A percentile compares a stretch with the other conserved stretches of the same genome.
phyloP scores from a whole-genome alignment of 1,139 yeast species.

The Pichia sp. region DNA sequence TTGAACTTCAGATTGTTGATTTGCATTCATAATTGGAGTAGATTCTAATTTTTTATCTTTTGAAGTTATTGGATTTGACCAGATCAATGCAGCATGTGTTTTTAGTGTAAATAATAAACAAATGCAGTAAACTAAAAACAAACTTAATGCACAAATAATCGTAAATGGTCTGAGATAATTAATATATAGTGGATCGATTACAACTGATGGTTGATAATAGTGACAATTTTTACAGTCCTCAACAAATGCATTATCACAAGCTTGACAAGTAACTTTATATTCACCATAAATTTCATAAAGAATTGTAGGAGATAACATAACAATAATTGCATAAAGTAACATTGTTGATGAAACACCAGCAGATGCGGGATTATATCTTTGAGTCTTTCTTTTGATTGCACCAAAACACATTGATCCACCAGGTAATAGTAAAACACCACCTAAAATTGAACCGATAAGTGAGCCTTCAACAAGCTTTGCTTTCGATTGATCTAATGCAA shows the following conservation, averaged over 20 bases:
- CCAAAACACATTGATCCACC: slow-evolving; percentile 98
- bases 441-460: slow-evolving; percentile 90
- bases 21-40: neutral
- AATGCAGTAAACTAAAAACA: slow-evolving; percentile 81
- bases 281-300: slow-evolving; percentile 89
- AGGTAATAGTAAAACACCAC: slow-evolving; percentile 86
- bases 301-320: slow-evolving; percentile 90
- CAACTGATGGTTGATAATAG: slow-evolving; percentile 69
- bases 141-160: slow-evolving; percentile 67
- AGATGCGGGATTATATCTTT: slow-evolving; percentile 88
- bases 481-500: slow-evolving; percentile 79
- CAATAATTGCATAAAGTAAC: slow-evolving; percentile 84
- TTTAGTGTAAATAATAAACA: slow-evolving; percentile 90
- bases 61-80: slow-evolving; percentile 59
- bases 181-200: slow-evolving; percentile 55
- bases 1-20: slow-evolving; percentile 16
- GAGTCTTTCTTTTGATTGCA: slow-evolving; percentile 85
- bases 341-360: slow-evolving; percentile 97
- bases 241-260: slow-evolving; percentile 14
- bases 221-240: slow-evolving; percentile 63
- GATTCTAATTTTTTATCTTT: slow-evolving; percentile 26
- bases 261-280: slow-evolving; percentile 67
- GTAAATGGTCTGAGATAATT: slow-evolving; percentile 75
- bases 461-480: slow-evolving; percentile 94
- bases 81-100: slow-evolving; percentile 93